Evolutionary conservation across 345 rosid genomes (phyloP).

Genomic region (Fremontodendron californicum): DNA sequence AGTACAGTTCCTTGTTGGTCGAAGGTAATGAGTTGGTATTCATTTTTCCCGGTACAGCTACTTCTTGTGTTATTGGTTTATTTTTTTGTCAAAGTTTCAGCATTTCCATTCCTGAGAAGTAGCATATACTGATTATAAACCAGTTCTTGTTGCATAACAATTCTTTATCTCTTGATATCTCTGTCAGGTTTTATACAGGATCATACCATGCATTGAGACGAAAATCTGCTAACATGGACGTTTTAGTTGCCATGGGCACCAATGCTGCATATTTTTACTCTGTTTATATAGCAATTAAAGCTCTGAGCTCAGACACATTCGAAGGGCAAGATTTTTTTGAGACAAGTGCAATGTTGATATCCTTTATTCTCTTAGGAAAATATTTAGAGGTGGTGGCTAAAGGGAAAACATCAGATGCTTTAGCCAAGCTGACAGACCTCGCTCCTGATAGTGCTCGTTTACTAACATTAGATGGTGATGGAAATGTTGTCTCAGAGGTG

Average conservation of each 20-base stretch:
- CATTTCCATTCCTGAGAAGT: constrained; percentile 3
- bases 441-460: constrained; percentile 62
- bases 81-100: background rate
- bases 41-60: background rate
- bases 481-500: constrained; percentile 45
- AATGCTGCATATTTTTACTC: constrained; percentile 79
- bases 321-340: constrained; percentile 75
- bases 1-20: constrained; percentile 64
- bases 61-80: background rate
- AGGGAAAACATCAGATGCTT: constrained; percentile 77
- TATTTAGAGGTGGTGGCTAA: constrained; percentile 67
- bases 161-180: constrained; percentile 11
- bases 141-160: background rate
- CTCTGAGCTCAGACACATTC: constrained; percentile 47
- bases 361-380: constrained; percentile 72
- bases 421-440: constrained; percentile 68
- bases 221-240: constrained; percentile 73
- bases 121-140: background rate
- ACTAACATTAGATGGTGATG: constrained; percentile 43
- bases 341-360: constrained; percentile 78
- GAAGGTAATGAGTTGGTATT: constrained; percentile 38
- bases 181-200: constrained; percentile 64
- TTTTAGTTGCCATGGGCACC: constrained; percentile 70
- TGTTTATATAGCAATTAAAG: constrained; percentile 47
- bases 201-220: constrained; percentile 65